Base-by-base conservation (phyloP, 2,329 filamentous ascomycete species). In the Fusarium albidum region DNA sequence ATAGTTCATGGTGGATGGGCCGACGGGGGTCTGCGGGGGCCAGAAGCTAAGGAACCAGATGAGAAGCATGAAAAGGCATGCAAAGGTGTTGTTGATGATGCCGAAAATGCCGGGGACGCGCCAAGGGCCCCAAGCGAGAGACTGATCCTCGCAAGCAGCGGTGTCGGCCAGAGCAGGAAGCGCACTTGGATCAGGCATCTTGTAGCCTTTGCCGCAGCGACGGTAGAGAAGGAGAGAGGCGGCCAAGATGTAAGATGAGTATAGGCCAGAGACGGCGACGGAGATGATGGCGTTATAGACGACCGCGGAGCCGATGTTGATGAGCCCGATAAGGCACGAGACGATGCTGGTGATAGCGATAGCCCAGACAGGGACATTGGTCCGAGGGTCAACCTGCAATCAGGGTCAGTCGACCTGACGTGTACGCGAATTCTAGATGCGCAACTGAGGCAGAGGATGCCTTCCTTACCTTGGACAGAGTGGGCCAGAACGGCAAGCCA, bases 21-120 rank as follows among this genome's bases (percentile, higher is more conserved):
- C 10, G 44, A 71, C 40, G 0, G 52, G 52, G 2, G 55, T 62
- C 13, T 48, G 55, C 3, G 74, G 73, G 0, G 71, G 80, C 78
- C 77, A 82, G 21, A 84, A 77, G 26, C 73, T 77, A 71, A 79
- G 85, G 67, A 86, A 84, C 40, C 82, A 76, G 6, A 84, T 73
- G 31, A 85, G 79, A 3, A 79, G 57, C 69, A 80, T 79, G 47
- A 84, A 85, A 0, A 71, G 25, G 59, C 77, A 81, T 2, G 81
- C 79, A 57, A 82, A 80, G 1, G 72, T 66, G 42, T 85, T 85
- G 67, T 84, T 84, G 18, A 77, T 55, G 6, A 75, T 80, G 0
- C 83, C 82, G 2, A 82, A 62, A 3, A 76, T 63, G 6, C 80
- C 81, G 0, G 78, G 77, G 2, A 85, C 49, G 37, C 75, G 78